Evolutionary conservation across 805 yeast species (phyloP), one percentile per base, ranked within the genome.

Genomic region (Barnettozyma sp.): DNA sequence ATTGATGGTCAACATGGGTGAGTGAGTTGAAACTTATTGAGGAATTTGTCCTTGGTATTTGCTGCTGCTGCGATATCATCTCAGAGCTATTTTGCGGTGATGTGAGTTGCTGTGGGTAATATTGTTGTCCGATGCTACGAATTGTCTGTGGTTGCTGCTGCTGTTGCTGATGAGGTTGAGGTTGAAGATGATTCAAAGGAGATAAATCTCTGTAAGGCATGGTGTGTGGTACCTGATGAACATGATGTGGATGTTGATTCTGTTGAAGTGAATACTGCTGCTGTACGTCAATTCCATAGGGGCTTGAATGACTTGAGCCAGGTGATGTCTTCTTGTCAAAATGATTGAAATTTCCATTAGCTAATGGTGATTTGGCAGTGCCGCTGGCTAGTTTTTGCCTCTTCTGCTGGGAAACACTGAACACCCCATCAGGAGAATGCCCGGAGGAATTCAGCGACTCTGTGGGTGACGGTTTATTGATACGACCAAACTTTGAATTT

Each of bases 401-500:
- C 29, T 33, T 26, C 7, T 5, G 12, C 19, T 17, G 18, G 6
- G 18, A 13, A n/a, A n/a, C n/a, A n/a, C n/a, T n/a, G n/a, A n/a
- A 8, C 17, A 31, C 23, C 27, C 8, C 18, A 10, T 15, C 28
- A 5, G 42, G 41, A 9, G 38, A 26, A 14, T 34, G 41, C 4
- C 33, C 37, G 8, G 30, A n/a, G n/a, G n/a, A n/a, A n/a, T n/a
- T n/a, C n/a, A n/a, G n/a, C n/a, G n/a, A 24, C 13, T 41, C 25
- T 4, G 41, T 24, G 9, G 41, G 33, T 3, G 47, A 35, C 7
- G 41, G 33, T 14, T 38, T 40, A 7, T 34, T 38, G 7, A 50
- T 27, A 15, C 52, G 35, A 3, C 52, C 52, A 38, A 49, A 49
- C 33, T 43, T 49, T 14, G 42, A 10, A 29, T 51, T 48, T 4